Evolutionary conservation across 75 land plant species (phyloP), one percentile per base, ranked within the genome.

Genomic region (Pinus albicaulis): DNA sequence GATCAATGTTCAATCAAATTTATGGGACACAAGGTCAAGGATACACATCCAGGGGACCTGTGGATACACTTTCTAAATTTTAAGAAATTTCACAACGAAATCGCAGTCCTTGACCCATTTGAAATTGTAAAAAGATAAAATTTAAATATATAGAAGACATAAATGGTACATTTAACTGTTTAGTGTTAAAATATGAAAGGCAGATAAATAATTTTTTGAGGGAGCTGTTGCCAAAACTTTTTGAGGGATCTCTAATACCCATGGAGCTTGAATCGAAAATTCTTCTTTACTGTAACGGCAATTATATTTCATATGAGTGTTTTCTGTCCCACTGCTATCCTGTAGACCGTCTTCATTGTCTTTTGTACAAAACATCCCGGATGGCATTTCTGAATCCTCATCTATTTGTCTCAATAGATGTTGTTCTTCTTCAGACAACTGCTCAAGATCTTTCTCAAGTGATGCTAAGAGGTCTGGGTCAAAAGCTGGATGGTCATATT

Each of bases 371-470:
- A 1, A 66, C 34, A 17, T 41, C 41, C 20, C 20, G 14, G 23
- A 19, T n/a, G 6, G 11, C 28, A 19, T 36, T 36, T 38, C 15
- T 7, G 44, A 38, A n/a, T n/a, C 6, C 19, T 16, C 71, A 38
- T 66, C 71, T 20, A 66, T 38, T 34, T 38, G 23, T 66, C 10
- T 34, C 48, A 66, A 10, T 22, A 66, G 8, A 66, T 11, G 20
- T 66, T 66, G 17, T 66, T 66, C 71, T 44, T 66, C 71, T 17
- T 66, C 5, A 6, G 48, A 19, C 20, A 66, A 52, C 71, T 66
- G 71, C 23, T 66, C 71, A 38, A 66, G 71, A 38, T 38, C 71
- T 44, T 31, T 38, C 71, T 66, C 71, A 38, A 66, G 38, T 38
- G 71, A 66, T 52, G 41, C 41, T 66, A 66, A 66, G 48, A 66